Evolutionary conservation across 805 yeast genomes (phyloP).

Genomic region (Wickerhamiella occidentalis): DNA sequence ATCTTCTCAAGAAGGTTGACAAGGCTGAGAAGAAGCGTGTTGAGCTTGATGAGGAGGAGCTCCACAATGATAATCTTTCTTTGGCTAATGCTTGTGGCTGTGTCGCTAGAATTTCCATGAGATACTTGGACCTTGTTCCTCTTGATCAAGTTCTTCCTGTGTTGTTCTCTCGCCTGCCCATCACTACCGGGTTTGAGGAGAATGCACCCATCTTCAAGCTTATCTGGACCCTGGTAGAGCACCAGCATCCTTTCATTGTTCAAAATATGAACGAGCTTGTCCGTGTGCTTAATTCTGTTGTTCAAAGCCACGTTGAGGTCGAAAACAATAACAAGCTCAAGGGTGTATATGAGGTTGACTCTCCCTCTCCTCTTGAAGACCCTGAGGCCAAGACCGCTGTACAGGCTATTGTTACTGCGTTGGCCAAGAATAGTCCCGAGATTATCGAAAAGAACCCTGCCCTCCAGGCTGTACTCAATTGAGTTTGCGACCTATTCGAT

Average conservation of each 20-base stretch:
- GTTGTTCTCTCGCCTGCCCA: slow-evolving; percentile 67
- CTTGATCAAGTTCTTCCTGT: slow-evolving; percentile 62
- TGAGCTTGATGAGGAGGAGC: slow-evolving; percentile 52
- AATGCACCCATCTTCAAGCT: slow-evolving; percentile 80
- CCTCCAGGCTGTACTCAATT: slow-evolving; percentile 11
- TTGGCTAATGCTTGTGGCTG: slow-evolving; percentile 95
- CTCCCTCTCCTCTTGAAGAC: slow-evolving; percentile 64
- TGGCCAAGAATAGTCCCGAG: slow-evolving; percentile 6
- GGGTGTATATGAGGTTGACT: slow-evolving; percentile 72
- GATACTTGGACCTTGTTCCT: slow-evolving; percentile 57
- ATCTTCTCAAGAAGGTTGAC: slow-evolving; percentile 67
- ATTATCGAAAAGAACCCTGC: slow-evolving; percentile 8
- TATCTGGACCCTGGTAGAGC: slow-evolving; percentile 53
- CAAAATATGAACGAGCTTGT: slow-evolving; percentile 43
- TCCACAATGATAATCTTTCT: slow-evolving; percentile 71
- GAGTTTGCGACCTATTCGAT: neutral
- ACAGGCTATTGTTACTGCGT: slow-evolving; percentile 56
- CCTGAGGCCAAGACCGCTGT: slow-evolving; percentile 62
- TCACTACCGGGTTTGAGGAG: slow-evolving; percentile 76
- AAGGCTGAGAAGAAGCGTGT: slow-evolving; percentile 40
- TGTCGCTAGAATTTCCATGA: slow-evolving; percentile 80
- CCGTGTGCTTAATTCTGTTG: slow-evolving; percentile 56
- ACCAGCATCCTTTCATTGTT: slow-evolving; percentile 43
- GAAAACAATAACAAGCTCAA: slow-evolving; percentile 56
- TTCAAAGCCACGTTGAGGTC: slow-evolving; percentile 63